A percentile compares a stretch with the other conserved stretches of the same genome.
Conservation (phyloP, 441 rosid genomes). For the Adansonia rubrostipa region DNA sequence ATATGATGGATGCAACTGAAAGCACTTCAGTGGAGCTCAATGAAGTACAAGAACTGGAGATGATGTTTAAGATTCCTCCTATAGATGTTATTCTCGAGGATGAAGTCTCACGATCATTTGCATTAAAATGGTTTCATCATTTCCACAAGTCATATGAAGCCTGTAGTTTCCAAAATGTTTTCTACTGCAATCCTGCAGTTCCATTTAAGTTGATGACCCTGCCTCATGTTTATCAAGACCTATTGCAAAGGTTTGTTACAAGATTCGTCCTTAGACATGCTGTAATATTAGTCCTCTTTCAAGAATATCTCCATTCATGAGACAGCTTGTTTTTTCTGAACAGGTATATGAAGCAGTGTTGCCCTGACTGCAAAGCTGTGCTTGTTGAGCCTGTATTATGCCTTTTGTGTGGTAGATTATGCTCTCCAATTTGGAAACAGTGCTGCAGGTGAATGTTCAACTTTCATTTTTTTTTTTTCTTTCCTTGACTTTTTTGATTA, state of each 20-base stretch:
- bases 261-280: slow-evolving; percentile 21
- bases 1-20: slow-evolving; percentile 42
- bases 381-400: slow-evolving; percentile 84
- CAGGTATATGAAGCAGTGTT: slow-evolving; percentile 84
- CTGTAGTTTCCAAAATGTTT: slow-evolving; percentile 37
- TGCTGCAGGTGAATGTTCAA: slow-evolving; percentile 81
- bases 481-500: slow-evolving; percentile 13
- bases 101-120: slow-evolving; percentile 53
- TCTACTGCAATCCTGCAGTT: slow-evolving; percentile 65
- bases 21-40: slow-evolving; percentile 52
- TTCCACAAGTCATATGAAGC: slow-evolving; percentile 55
- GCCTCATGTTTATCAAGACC: slow-evolving; percentile 86
- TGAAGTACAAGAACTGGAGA: slow-evolving; percentile 73
- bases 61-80: slow-evolving; percentile 76
- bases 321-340: slow-evolving; percentile 29
- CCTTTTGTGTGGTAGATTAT: slow-evolving; percentile 89
- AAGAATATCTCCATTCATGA: slow-evolving; percentile 25
- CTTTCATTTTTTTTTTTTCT: slow-evolving; percentile 29
- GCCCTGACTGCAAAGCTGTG: slow-evolving; percentile 61
- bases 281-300: slow-evolving; percentile 15
- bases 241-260: slow-evolving; percentile 76
- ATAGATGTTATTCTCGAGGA: slow-evolving; percentile 64
- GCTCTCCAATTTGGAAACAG: slow-evolving; percentile 71
- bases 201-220: slow-evolving; percentile 88
- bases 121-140: slow-evolving; percentile 74